These are phyloP conservation scores for Aspergillus cejpii DNA, from an alignment of 2,329 filamentous ascomycete genomes.

Conservation along the genomic window DNA sequence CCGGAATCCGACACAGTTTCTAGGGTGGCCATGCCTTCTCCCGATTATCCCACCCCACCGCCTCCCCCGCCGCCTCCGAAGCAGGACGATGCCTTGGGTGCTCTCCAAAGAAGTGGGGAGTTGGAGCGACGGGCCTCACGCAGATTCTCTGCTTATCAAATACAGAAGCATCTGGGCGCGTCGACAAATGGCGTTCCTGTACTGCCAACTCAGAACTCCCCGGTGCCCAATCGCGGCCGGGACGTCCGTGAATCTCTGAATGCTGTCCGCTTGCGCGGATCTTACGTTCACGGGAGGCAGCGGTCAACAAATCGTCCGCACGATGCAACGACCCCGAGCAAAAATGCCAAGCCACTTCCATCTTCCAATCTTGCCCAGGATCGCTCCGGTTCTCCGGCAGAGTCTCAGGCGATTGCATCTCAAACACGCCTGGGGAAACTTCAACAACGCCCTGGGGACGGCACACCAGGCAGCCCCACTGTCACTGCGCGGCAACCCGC, in stretches of 20 bases:
- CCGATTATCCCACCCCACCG: constrained; percentile 58
- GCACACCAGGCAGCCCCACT: constrained; percentile 33
- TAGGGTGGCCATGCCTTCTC: constrained; percentile 24
- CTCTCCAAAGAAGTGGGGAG: constrained; percentile 84
- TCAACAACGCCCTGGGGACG: constrained; percentile 34
- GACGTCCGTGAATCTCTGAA: constrained; percentile 72
- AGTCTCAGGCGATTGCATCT: constrained; percentile 31
- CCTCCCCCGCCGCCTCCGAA: constrained; percentile 75
- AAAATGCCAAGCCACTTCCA: constrained; percentile 39
- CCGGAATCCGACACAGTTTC: constrained; percentile 50
- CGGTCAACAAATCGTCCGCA: constrained; percentile 45
- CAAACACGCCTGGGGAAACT: constrained; percentile 64
- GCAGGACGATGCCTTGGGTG: constrained; percentile 82
- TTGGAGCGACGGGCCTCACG: constrained; percentile 86
- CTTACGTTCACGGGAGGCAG: constrained; percentile 48
- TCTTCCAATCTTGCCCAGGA: constrained; percentile 49
- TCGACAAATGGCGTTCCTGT: constrained; percentile 77
- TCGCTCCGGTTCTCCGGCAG: constrained; percentile 27
- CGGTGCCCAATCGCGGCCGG: constrained; percentile 69
- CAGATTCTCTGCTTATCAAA: constrained; percentile 93
- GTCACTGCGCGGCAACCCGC: constrained; percentile 55
- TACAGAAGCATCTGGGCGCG: constrained; percentile 83
- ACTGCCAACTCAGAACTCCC: constrained; percentile 54
- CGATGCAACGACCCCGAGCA: constrained; percentile 56
- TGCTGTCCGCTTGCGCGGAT: constrained; percentile 57